Conservation (phyloP, 73 alveolate genomes). For the Paramecium biaurelia region DNA sequence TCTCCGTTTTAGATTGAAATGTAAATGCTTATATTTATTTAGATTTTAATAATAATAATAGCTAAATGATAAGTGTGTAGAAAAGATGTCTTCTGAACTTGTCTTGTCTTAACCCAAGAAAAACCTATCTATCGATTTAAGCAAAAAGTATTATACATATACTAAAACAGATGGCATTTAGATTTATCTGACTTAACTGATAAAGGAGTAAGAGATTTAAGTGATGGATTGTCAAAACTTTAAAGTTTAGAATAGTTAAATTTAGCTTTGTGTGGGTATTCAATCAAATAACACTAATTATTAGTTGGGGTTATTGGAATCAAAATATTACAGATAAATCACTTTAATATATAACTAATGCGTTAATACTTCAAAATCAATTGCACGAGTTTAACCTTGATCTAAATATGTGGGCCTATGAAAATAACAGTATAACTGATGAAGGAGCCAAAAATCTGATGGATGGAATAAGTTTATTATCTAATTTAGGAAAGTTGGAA, state of each 20-base stretch:
- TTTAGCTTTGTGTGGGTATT: slow-evolving; percentile 12
- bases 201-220: not conserved
- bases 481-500: slow-evolving; percentile 32
- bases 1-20: slow-evolving; percentile 12
- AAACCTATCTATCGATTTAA: not conserved
- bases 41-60: not conserved
- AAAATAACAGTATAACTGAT: slow-evolving; percentile 9
- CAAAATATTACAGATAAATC: slow-evolving; percentile 20
- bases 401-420: slow-evolving; percentile 49
- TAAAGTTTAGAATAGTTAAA: not conserved
- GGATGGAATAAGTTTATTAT: not conserved
- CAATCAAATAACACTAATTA: not conserved
- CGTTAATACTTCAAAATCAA: not conserved
- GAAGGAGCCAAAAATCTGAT: slow-evolving; percentile 23
- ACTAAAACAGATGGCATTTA: not conserved
- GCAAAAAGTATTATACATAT: not conserved
- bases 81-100: not conserved
- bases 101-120: not conserved
- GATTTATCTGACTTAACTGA: slow-evolving; percentile 23
- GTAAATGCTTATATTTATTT: not conserved
- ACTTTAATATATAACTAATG: not conserved
- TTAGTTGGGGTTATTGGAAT: slow-evolving; percentile 54
- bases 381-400: not conserved
- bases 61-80: slow-evolving; percentile 8
- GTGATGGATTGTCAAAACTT: not conserved